These are phyloP conservation scores for Populus ilicifolia DNA, from an alignment of 345 rosid genomes.

Conservation along the genomic window DNA sequence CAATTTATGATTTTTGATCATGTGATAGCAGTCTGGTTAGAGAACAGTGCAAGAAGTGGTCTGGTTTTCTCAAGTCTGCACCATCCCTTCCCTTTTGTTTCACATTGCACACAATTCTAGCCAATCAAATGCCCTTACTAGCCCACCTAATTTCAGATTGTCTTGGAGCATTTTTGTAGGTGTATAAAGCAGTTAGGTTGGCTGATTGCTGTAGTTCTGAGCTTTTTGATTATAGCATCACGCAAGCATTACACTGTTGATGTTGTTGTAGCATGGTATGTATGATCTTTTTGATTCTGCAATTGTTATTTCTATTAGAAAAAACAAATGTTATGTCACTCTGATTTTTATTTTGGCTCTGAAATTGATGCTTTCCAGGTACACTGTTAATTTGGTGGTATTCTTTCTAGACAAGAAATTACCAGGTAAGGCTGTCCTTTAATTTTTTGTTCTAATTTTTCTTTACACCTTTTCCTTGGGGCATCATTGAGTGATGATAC, in stretches of 20 bases:
- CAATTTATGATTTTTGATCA: neutral
- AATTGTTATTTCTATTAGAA: neutral
- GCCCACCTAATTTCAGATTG: neutral
- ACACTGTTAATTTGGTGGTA: constrained; percentile 87
- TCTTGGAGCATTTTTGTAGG: constrained; percentile 34
- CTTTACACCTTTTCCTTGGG: neutral
- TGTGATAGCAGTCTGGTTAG: neutral
- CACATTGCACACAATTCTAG: neutral
- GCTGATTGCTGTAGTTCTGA: constrained; percentile 75
- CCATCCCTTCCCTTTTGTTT: neutral
- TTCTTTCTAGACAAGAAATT: constrained; percentile 94
- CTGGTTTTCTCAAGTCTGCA: neutral
- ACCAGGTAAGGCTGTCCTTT: constrained; percentile 61
- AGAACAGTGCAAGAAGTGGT: neutral
- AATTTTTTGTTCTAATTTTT: neutral
- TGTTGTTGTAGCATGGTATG: constrained; percentile 93
- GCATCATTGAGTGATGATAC: neutral
- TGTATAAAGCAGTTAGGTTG: constrained; percentile 82
- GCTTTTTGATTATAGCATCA: constrained; percentile 88
- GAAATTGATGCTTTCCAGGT: constrained; percentile 44
- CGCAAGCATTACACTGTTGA: constrained; percentile 98
- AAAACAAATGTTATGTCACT: neutral
- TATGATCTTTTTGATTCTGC: neutral
- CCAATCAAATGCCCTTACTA: neutral
- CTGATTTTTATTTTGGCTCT: constrained; percentile 10